phyloP scores from a whole-genome alignment of 148 eudicot species.

The Limonium bicolor region DNA sequence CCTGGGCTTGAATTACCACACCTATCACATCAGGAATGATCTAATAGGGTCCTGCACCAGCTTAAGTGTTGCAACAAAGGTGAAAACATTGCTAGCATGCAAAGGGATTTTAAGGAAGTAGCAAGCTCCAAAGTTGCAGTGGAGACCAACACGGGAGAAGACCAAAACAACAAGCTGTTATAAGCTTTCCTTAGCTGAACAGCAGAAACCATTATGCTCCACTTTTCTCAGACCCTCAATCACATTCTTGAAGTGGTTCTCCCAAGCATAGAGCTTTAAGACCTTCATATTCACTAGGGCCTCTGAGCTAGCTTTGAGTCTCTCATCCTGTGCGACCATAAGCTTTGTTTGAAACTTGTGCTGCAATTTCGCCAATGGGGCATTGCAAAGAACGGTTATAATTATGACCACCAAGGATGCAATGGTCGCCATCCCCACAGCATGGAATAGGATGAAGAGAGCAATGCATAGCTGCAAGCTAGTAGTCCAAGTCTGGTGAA shows the following conservation, averaged over 20 bases:
- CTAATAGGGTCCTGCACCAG: slow-evolving; percentile 60
- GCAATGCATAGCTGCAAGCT: slow-evolving; percentile 57
- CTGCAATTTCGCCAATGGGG: slow-evolving; percentile 61
- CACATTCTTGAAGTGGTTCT: slow-evolving; percentile 43
- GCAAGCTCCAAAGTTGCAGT: slow-evolving; percentile 61
- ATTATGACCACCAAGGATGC: slow-evolving; percentile 42
- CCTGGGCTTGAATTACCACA: slow-evolving; percentile 52
- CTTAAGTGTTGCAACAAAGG: slow-evolving; percentile 54
- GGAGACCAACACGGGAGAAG: slow-evolving; percentile 50
- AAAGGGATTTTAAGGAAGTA: slow-evolving; percentile 38
- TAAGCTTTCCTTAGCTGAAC: slow-evolving; percentile 41
- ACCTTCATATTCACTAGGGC: slow-evolving; percentile 84
- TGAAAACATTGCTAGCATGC: slow-evolving; percentile 56
- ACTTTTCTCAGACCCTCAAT: slow-evolving; percentile 31
- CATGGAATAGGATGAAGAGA: slow-evolving; percentile 23
- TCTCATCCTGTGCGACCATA: slow-evolving; percentile 57
- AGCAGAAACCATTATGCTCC: slow-evolving; percentile 33
- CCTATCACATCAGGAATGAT: slow-evolving; percentile 47
- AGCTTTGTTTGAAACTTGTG: slow-evolving; percentile 53
- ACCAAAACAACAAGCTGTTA: slow-evolving; percentile 41
- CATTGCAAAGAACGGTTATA: slow-evolving; percentile 51
- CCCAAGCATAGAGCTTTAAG: slow-evolving; percentile 71
- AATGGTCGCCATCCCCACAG: slow-evolving; percentile 59
- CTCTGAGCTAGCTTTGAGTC: slow-evolving; percentile 50
- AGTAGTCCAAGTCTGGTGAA: slow-evolving; percentile 76